A percentile compares a stretch with the other conserved stretches of the same genome.
These are phyloP conservation scores for Aspergillus arachidicola DNA, from an alignment of 2,329 filamentous ascomycete genomes.

Conservation along the genomic window DNA sequence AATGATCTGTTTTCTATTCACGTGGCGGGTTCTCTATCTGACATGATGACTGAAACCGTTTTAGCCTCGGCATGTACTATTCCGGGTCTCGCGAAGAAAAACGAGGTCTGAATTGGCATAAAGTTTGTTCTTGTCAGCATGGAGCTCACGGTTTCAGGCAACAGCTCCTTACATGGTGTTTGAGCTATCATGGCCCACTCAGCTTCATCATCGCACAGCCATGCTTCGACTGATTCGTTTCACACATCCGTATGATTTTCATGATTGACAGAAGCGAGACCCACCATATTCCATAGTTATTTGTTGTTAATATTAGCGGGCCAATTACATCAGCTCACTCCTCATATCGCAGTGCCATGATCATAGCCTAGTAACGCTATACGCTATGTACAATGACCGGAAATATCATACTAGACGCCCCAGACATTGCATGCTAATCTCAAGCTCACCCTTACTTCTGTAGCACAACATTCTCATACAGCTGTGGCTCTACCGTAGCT, in stretches of 20 bases:
- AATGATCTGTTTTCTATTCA: background rate
- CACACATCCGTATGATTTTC: background rate
- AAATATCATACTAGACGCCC: background rate
- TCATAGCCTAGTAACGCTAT: background rate
- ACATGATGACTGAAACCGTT: background rate
- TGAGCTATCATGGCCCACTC: background rate
- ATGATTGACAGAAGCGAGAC: conserved; percentile 7
- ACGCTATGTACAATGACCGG: background rate
- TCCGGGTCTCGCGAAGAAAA: no score
- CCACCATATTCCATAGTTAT: conserved; percentile 1
- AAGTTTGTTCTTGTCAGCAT: background rate
- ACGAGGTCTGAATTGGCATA: background rate
- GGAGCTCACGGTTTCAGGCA: conserved; percentile 3
- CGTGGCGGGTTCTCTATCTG: background rate
- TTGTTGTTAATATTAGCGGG: background rate
- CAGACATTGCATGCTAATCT: background rate
- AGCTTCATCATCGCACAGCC: conserved; percentile 3
- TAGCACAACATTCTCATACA: background rate
- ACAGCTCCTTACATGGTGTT: conserved; percentile 11
- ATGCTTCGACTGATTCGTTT: background rate
- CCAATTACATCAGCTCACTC: background rate
- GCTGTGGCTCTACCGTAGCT: background rate
- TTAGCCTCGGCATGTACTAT: background rate
- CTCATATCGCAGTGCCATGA: background rate
- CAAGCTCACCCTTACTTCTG: background rate